These are phyloP conservation scores for Simplicillium aogashimaense DNA, from an alignment of 2,329 filamentous ascomycete species.

Conservation along the genomic window DNA sequence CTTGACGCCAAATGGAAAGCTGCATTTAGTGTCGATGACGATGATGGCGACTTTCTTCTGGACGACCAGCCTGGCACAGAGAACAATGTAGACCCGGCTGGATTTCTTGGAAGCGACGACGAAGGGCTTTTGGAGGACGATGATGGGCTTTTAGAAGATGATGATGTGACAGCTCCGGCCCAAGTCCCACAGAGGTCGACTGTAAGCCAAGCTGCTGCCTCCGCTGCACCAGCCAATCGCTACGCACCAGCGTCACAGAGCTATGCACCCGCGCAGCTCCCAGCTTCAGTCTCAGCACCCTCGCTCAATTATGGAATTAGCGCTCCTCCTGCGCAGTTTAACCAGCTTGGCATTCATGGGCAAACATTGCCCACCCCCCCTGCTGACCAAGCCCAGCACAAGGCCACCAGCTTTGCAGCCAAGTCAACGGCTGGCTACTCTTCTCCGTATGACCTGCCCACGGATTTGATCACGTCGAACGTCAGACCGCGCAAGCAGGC, in stretches of 20 bases:
- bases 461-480: conserved; percentile 52
- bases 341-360: conserved; percentile 17
- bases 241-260: conserved; percentile 4
- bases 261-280: background rate
- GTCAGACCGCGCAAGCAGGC: conserved; percentile 59
- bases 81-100: conserved; percentile 46
- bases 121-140: conserved; percentile 76
- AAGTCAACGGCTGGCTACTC: conserved; percentile 87
- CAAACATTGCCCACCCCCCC: conserved; percentile 21
- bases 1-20: conserved; percentile 76
- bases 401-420: conserved; percentile 76
- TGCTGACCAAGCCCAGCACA: conserved; percentile 20
- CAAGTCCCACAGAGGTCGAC: conserved; percentile 2
- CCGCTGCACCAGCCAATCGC: conserved; percentile 4
- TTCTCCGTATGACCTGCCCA: conserved; percentile 90
- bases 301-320: no score
- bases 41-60: conserved; percentile 55
- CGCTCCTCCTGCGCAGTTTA: conserved; percentile 9
- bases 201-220: background rate
- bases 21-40: conserved; percentile 66
- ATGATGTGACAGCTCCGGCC: conserved; percentile 19
- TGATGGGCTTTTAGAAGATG: conserved; percentile 70
- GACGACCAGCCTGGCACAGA: conserved; percentile 39
- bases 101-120: conserved; percentile 72
- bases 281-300: background rate